Conservation (phyloP, 176 grass and related monocot species). For the Zea mays region Zm-B73-REFERENCE-NAM-5.0 NC_050097.1:36881501-36882000, state of each 20-base stretch:
- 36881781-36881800: slow-evolving; percentile 9
- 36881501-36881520: slow-evolving; percentile 86
- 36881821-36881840: slow-evolving; percentile 30
- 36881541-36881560: slow-evolving; percentile 82
- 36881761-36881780: slow-evolving; percentile 8
- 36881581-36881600: slow-evolving; percentile 73
- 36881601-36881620: slow-evolving; percentile 78
- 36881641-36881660: slow-evolving; percentile 50
- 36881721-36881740: slow-evolving; percentile 26
- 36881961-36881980: slow-evolving; percentile 17
- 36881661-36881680: slow-evolving; percentile 80
- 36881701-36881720: slow-evolving; percentile 41
- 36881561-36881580: slow-evolving; percentile 62
- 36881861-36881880: slow-evolving; percentile 13
- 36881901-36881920: slow-evolving; percentile 30
- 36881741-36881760: too few relatives aligned
- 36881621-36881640: slow-evolving; percentile 85
- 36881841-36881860: slow-evolving; percentile 38
- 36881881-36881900: slow-evolving; percentile 12
- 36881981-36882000: slow-evolving; percentile 19
- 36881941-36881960: not conserved
- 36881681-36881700: slow-evolving; percentile 57
- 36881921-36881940: slow-evolving; percentile 46
- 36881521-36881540: slow-evolving; percentile 76
- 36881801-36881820: slow-evolving; percentile 18